phyloP scores from a whole-genome alignment of 164 flowering plant species.

The Amborella trichopoda region DNA sequence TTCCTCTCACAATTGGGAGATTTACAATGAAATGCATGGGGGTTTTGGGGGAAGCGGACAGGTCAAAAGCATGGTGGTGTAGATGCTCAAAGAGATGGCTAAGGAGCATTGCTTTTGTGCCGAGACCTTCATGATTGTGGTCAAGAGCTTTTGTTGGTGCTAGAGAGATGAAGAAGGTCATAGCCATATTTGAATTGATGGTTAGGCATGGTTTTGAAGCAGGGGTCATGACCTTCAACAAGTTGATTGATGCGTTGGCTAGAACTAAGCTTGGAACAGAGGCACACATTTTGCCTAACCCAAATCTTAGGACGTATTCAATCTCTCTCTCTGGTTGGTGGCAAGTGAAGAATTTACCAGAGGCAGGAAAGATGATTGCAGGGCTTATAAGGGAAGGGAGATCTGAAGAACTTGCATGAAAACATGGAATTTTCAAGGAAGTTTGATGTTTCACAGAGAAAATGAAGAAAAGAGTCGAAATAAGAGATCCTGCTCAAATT shows the following conservation, averaged over 20 bases:
- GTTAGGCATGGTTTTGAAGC: constrained; percentile 47
- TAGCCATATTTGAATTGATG: constrained; percentile 75
- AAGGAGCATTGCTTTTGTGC: constrained; percentile 46
- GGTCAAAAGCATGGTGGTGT: constrained; percentile 76
- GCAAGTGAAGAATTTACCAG: no score
- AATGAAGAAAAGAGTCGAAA: no score
- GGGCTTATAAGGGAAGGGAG: no score
- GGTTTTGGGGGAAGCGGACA: constrained; percentile 65
- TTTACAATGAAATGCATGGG: constrained; percentile 59
- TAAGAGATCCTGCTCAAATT: no score
- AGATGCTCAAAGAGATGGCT: constrained; percentile 77
- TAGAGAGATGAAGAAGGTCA: constrained; percentile 74
- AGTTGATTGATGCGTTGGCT: constrained; percentile 62
- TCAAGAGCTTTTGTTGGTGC: constrained; percentile 68
- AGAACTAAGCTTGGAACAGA: no score
- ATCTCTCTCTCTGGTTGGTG: no score
- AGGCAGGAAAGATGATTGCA: no score
- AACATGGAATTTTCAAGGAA: no score
- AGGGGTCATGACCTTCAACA: constrained; percentile 48
- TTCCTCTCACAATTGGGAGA: constrained; percentile 54
- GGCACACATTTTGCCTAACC: no score
- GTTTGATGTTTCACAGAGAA: no score
- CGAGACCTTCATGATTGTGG: constrained; percentile 60
- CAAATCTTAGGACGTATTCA: no score
- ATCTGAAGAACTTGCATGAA: no score